Evolutionary conservation across 2,329 filamentous ascomycete genomes (phyloP).

Genomic region (Thielaviopsis euricoi): DNA sequence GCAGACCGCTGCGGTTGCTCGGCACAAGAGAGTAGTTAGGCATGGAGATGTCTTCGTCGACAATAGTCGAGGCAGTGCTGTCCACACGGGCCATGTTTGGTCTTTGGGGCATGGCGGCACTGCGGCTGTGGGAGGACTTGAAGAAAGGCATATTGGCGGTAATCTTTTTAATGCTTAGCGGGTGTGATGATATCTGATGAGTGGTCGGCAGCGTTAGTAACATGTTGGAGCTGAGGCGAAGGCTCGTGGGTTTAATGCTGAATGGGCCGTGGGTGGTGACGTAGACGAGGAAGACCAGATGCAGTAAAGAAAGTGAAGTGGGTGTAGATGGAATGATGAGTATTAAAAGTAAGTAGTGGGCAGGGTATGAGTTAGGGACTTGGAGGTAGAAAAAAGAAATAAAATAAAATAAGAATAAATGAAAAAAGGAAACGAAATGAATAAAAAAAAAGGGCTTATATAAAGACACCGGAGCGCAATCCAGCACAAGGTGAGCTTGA

Average conservation of each 20-base stretch:
- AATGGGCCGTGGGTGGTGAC: neutral
- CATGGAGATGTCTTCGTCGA: conserved; percentile 15
- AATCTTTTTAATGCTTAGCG: neutral
- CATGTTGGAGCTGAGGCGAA: neutral
- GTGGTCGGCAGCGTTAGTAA: neutral
- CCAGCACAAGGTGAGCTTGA: neutral
- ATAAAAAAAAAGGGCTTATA: neutral
- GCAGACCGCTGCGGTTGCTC: conserved; percentile 20
- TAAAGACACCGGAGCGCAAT: neutral
- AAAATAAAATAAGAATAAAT: neutral
- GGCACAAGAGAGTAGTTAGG: conserved; percentile 30
- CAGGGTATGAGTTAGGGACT: neutral
- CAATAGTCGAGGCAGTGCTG: conserved; percentile 17
- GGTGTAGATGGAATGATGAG: neutral
- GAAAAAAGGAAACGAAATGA: neutral
- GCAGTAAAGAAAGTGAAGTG: neutral
- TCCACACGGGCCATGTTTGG: conserved; percentile 28
- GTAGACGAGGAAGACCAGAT: neutral
- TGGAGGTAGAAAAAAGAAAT: neutral
- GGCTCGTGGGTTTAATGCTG: neutral
- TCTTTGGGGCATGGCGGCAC: conserved; percentile 6
- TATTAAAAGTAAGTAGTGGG: neutral
- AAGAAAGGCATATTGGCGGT: neutral
- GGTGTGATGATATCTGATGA: neutral
- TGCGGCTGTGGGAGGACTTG: neutral